phyloP scores from a whole-genome alignment of 129 eudicot species.

The Cynara cardunculus region DNA sequence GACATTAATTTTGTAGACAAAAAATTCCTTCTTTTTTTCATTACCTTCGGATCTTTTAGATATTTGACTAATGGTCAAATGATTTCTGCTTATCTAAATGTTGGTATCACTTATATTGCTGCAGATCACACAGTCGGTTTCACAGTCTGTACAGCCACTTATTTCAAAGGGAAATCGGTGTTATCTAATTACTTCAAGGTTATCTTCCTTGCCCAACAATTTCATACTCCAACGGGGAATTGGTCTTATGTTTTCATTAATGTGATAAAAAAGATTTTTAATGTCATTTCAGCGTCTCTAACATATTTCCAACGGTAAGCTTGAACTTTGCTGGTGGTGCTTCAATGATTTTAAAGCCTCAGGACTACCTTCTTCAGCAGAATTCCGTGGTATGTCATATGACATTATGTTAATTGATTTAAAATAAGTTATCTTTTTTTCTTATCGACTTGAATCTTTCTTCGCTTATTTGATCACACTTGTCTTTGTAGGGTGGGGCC shows the following conservation, averaged over 20 bases:
- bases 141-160: slow-evolving; percentile 62
- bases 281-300: slow-evolving; percentile 48
- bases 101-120: slow-evolving; percentile 6
- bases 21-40: not conserved
- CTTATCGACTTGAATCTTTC: not conserved
- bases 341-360: slow-evolving; percentile 69
- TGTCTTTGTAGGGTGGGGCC: slow-evolving; percentile 55
- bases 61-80: slow-evolving; percentile 9
- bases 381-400: slow-evolving; percentile 58
- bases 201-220: not conserved
- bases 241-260: not conserved
- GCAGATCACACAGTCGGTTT: slow-evolving; percentile 68
- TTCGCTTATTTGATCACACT: not conserved
- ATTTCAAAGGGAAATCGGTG: slow-evolving; percentile 72
- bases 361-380: slow-evolving; percentile 92
- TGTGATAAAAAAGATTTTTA: not conserved
- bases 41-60: not conserved
- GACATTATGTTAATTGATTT: not conserved
- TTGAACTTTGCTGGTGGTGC: slow-evolving; percentile 93
- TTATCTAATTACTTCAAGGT: slow-evolving; percentile 76
- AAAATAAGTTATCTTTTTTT: not conserved
- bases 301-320: slow-evolving; percentile 68
- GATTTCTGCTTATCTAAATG: not conserved
- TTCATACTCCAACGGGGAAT: not conserved
- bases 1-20: not conserved